Percentiles rank a stretch among this genome's conserved stretches.
Conservation (phyloP, 2,329 filamentous ascomycete genomes). For the Hymenoscyphus occultus region DNA sequence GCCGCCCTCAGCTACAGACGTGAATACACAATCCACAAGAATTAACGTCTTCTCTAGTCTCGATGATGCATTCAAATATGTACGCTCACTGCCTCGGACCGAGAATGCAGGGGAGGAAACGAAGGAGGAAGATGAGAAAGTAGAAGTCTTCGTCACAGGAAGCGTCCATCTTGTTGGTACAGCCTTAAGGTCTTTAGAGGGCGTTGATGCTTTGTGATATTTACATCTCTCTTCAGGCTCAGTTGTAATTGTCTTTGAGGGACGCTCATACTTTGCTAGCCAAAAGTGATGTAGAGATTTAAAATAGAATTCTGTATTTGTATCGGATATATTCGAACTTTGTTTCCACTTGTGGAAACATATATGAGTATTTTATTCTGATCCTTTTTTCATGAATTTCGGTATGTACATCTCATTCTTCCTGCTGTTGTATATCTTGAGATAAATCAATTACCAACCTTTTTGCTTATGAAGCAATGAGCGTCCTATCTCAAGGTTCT, state of each 20-base stretch:
- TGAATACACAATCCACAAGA: neutral
- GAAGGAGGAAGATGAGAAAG: slow-evolving; percentile 22
- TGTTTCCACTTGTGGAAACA: neutral
- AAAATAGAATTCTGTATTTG: neutral
- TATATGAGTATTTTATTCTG: too few relatives aligned
- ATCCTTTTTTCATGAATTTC: too few relatives aligned
- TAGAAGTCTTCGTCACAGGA: slow-evolving; percentile 51
- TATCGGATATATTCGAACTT: neutral
- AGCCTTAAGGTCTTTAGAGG: slow-evolving; percentile 69
- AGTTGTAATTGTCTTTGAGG: too few relatives aligned
- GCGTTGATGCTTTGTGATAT: slow-evolving; percentile 13
- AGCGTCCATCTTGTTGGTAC: slow-evolving; percentile 65
- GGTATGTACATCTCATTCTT: too few relatives aligned
- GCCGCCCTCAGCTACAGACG: neutral
- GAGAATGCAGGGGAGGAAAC: neutral
- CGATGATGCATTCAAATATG: slow-evolving; percentile 50
- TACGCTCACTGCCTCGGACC: neutral
- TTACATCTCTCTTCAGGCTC: neutral
- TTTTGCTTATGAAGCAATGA: too few relatives aligned
- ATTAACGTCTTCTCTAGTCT: slow-evolving; percentile 46
- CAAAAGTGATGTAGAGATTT: neutral
- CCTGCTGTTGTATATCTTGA: too few relatives aligned
- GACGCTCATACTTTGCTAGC: too few relatives aligned
- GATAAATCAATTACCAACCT: too few relatives aligned
- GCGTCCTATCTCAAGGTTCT: too few relatives aligned